A percentile compares a stretch with the other conserved stretches of the same genome.
phyloP scores from a whole-genome alignment of 805 yeast genomes.

The Debaryomyces tyrocola region DNA sequence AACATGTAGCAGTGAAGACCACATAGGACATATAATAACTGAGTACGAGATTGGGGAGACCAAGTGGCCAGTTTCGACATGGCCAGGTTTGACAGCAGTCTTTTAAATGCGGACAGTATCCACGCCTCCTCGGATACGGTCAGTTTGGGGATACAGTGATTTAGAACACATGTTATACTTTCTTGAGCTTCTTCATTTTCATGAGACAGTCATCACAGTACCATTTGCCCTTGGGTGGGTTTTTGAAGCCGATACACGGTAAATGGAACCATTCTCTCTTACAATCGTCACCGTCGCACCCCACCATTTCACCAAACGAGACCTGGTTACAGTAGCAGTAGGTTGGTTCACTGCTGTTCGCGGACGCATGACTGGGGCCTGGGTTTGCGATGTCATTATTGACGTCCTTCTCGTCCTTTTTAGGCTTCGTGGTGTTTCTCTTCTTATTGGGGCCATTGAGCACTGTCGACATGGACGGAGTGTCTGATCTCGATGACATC shows the following conservation, averaged over 20 bases:
- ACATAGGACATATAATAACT: too few species aligned
- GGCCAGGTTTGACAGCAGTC: too few species aligned
- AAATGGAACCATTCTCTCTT: conserved; percentile 94
- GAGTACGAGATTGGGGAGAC: too few species aligned
- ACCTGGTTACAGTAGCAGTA: conserved; percentile 97
- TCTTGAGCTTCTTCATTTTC: conserved; percentile 28
- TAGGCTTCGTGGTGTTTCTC: conserved; percentile 18
- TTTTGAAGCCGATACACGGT: conserved; percentile 84
- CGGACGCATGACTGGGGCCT: neutral
- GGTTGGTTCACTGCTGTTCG: conserved; percentile 58
- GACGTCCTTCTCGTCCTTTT: conserved; percentile 18
- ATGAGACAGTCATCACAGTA: conserved; percentile 43
- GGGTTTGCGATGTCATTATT: neutral
- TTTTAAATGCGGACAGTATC: too few species aligned
- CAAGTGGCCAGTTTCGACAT: too few species aligned
- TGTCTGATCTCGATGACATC: conserved; percentile 13
- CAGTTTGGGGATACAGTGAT: too few species aligned
- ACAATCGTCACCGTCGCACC: conserved; percentile 94
- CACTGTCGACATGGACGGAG: conserved; percentile 7
- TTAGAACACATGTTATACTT: neutral
- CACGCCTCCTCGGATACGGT: too few species aligned
- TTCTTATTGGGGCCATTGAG: conserved; percentile 15
- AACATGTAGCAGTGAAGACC: too few species aligned
- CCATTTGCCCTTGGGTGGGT: conserved; percentile 71
- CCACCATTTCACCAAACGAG: conserved; percentile 98